phyloP scores from a whole-genome alignment of 2,329 filamentous ascomycete genomes.

The Aspergillus viridinutans region DNA sequence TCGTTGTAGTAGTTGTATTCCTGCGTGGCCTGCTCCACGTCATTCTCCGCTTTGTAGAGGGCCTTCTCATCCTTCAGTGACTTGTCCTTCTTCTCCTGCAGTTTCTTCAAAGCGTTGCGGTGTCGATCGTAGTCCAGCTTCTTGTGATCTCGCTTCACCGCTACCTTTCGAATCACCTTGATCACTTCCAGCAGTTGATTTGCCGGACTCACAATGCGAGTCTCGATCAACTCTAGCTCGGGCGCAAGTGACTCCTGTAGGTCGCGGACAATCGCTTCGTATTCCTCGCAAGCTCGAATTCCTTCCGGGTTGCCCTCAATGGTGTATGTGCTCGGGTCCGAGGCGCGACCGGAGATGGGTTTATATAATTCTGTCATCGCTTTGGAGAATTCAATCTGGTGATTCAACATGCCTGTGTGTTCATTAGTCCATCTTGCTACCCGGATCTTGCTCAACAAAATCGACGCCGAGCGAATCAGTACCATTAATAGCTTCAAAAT shows the following conservation, averaged over 20 bases:
- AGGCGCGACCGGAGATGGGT: slow-evolving; percentile 92
- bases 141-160: slow-evolving; percentile 91
- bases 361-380: slow-evolving; percentile 96
- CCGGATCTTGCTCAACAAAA: background rate
- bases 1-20: slow-evolving; percentile 99
- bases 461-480: slow-evolving; percentile 12
- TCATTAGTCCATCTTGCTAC: slow-evolving; percentile 1
- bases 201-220: slow-evolving; percentile 82
- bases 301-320: slow-evolving; percentile 87
- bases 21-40: slow-evolving; percentile 85
- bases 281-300: slow-evolving; percentile 93
- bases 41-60: slow-evolving; percentile 89
- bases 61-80: slow-evolving; percentile 95
- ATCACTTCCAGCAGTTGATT: slow-evolving; percentile 92
- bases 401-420: slow-evolving; percentile 72
- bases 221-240: slow-evolving; percentile 97
- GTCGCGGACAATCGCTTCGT: slow-evolving; percentile 85
- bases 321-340: slow-evolving; percentile 79
- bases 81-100: slow-evolving; percentile 97
- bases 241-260: slow-evolving; percentile 82
- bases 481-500: slow-evolving; percentile 95
- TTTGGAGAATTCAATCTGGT: slow-evolving; percentile 98
- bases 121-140: slow-evolving; percentile 94
- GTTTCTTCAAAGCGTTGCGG: slow-evolving; percentile 77
- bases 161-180: slow-evolving; percentile 88